Evolutionary conservation across 257 asterid genomes (phyloP).

Genomic region (Solanum medicagineum): DNA sequence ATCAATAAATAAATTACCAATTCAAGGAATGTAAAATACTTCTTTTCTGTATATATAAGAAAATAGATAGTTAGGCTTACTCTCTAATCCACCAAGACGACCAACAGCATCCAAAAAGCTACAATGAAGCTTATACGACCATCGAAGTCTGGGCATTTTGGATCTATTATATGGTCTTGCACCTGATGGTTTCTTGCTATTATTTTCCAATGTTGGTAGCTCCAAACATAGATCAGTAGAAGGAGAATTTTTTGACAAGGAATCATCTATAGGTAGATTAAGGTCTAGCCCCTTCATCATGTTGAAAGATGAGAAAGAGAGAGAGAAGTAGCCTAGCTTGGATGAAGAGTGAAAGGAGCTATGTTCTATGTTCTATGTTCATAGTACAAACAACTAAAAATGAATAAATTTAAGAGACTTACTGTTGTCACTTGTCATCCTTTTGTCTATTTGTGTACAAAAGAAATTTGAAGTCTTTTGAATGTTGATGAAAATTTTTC

Average conservation of each 20-base stretch:
- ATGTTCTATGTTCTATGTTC: no score
- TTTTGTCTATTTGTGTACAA: background rate
- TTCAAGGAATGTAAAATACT: background rate
- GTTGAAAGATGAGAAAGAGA: background rate
- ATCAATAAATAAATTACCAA: background rate
- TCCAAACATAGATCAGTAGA: background rate
- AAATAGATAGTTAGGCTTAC: conserved; percentile 10
- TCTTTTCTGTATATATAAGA: background rate
- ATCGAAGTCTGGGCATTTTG: conserved; percentile 43
- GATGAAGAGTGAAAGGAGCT: no score
- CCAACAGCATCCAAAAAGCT: conserved; percentile 54
- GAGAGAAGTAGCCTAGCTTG: no score
- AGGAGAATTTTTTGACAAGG: background rate
- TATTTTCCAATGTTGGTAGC: background rate
- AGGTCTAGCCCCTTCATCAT: background rate
- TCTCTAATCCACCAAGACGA: conserved; percentile 61
- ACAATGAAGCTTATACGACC: conserved; percentile 64
- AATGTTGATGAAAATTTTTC: background rate
- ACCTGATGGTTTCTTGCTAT: background rate
- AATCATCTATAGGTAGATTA: background rate
- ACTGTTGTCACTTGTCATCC: background rate
- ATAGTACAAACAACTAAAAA: no score
- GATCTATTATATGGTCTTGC: conserved; percentile 58
- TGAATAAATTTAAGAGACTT: no score
- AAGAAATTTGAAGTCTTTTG: conserved; percentile 10